Percentiles rank a stretch among this genome's conserved stretches.
These are phyloP conservation scores for Epichloe aotearoae DNA, from an alignment of 2,329 filamentous ascomycete genomes.

Conservation along the genomic window DNA sequence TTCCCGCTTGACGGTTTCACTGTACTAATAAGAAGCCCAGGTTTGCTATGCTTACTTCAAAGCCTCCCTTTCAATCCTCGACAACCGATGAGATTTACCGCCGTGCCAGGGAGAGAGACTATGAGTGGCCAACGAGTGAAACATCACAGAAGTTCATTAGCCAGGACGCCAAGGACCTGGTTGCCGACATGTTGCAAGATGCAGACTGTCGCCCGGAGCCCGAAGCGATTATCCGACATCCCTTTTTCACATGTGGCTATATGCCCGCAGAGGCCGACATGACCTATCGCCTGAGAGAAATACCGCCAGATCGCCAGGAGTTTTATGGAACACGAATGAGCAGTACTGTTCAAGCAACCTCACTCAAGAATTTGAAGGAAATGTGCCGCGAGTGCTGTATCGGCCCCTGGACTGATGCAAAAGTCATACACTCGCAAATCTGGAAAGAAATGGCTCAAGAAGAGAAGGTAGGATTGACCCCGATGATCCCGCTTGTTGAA, in stretches of 20 bases:
- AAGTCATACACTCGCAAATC: slow-evolving; percentile 39
- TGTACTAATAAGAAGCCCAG: slow-evolving; percentile 25
- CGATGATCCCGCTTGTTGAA: slow-evolving; percentile 46
- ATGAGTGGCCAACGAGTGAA: slow-evolving; percentile 62
- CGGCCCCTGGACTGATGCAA: slow-evolving; percentile 37
- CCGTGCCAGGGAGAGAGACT: slow-evolving; percentile 56
- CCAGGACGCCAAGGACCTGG: slow-evolving; percentile 62
- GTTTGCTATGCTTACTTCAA: slow-evolving; percentile 93
- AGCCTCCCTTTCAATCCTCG: slow-evolving; percentile 88
- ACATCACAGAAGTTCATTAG: slow-evolving; percentile 58
- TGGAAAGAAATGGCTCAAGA: slow-evolving; percentile 58
- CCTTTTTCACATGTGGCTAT: slow-evolving; percentile 66
- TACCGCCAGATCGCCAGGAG: slow-evolving; percentile 41
- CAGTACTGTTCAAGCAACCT: slow-evolving; percentile 30
- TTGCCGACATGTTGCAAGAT: slow-evolving; percentile 61
- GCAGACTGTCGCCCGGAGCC: slow-evolving; percentile 63
- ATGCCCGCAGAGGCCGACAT: slow-evolving; percentile 52
- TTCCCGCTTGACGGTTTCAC: background rate
- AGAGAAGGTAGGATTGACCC: slow-evolving; percentile 52
- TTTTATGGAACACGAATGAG: slow-evolving; percentile 40
- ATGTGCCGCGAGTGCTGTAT: slow-evolving; percentile 47
- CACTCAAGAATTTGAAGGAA: slow-evolving; percentile 39
- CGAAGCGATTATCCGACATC: slow-evolving; percentile 65
- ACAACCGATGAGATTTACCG: slow-evolving; percentile 78
- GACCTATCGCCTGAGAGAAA: slow-evolving; percentile 41